Evolutionary conservation across 305 asterid species (phyloP), one percentile per base, ranked within the genome.

Genomic region (Plantago coronopus): DNA sequence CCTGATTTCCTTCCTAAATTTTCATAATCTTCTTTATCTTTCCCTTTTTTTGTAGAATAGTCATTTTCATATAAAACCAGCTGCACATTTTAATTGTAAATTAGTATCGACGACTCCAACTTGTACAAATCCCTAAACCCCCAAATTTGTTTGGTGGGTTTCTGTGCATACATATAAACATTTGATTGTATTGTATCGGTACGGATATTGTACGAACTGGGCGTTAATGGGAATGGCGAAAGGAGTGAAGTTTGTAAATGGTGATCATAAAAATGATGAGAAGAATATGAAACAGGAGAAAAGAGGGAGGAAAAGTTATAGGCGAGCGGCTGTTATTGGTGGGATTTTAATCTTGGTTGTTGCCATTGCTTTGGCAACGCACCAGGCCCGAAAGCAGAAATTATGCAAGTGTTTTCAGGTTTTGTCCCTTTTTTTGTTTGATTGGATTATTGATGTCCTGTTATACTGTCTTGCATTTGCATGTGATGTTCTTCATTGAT

Each of bases 321-420:
- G 75, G 57, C 74, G 81, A 87, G 76, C 82, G 40, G 72, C 63
- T 31, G 64, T 81, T 31, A 66, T 81, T 31, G 89, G 79, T 47
- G 83, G 88, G 2, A 72, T 80, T 48, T 45, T 83, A 70, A 83
- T 78, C 72, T 59, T 81, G 75, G 48, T 81, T 51, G 43, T 75
- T 40, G 93, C 95, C 62, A 65, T 88, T 15, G 71, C 77, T 5
- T 43, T 74, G 17, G 49, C 91, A 43, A 75, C 74, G 46, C 75
- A 68, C 67, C 72, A 61, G 46, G 72, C 81, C 11, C 77, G 68
- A 11, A 59, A 79, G 73, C 76, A 63, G 49, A 85, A 80, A 64
- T 73, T 83, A 16, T 91, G 97, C 49, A 82, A 47, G 37, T 91
- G 97, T 76, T 69, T 89, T 61, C 76, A 88, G 97, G 97, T 91